These are phyloP conservation scores for Dendrocalamus latiflorus DNA, from an alignment of 202 grass and related monocot genomes.

Conservation along the genomic window DNA sequence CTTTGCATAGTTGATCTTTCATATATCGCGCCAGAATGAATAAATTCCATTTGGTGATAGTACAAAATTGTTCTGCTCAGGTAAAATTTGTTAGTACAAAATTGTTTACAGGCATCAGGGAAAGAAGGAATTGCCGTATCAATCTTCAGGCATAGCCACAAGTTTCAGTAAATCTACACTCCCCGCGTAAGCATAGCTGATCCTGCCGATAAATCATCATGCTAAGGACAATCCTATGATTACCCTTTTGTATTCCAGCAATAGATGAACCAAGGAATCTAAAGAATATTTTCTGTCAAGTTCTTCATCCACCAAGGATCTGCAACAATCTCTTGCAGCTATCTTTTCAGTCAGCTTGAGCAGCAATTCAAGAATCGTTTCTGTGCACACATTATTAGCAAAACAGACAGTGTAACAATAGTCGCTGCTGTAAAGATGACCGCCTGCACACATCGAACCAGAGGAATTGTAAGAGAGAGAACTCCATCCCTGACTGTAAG, in stretches of 20 bases:
- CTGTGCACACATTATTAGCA: constrained; percentile 39
- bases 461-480: constrained; percentile 1
- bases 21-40: neutral
- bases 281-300: constrained; percentile 31
- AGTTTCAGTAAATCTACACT: constrained; percentile 14
- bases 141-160: neutral
- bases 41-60: neutral
- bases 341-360: neutral
- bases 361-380: constrained; percentile 42
- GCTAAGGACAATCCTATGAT: constrained; percentile 10
- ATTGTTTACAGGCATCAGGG: neutral
- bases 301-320: neutral
- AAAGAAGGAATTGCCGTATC: neutral
- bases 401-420: constrained; percentile 42
- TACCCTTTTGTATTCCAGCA: neutral
- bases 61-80: neutral
- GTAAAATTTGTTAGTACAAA: neutral
- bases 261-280: constrained; percentile 25
- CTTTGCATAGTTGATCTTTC: neutral
- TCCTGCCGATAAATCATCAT: neutral
- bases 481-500: neutral
- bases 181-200: neutral
- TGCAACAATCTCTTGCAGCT: constrained; percentile 4
- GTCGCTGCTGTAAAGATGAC: constrained; percentile 44
- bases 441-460: constrained; percentile 38